Base-by-base conservation (phyloP, 768 basidiomycete genomes). In the Phaeotremella fagi region DNA sequence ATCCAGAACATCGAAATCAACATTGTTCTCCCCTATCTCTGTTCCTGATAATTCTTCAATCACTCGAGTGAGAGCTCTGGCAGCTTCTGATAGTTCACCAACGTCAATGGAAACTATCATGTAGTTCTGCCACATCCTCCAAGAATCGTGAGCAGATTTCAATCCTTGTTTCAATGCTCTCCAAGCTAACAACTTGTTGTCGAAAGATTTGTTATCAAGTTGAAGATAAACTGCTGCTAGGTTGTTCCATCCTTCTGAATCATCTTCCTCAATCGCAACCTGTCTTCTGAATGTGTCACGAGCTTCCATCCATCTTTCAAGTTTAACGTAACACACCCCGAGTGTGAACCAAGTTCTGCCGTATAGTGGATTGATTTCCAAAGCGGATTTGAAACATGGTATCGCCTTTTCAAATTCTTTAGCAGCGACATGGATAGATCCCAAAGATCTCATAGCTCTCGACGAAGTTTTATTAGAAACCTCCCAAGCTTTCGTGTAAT, bases 61-160 rank as follows among this genome's bases (percentile, higher is more conserved):
- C 52, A 97, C 79, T 2, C 90, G 84, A 0, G 81, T 80, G 20
- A 90, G 79, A 0, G 92, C 94, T 33, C 88, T 84, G 54, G 83
- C 85, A 0, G 90, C 85, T 69, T 99, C 94, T 0, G 82, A 79
- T 45, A 97, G 80, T 70, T 98, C 91, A 5, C 92, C 94, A 18
- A 97, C 87, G 61, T 97, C 90, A 74, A 95, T 79, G 3, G 88
- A 81, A 24, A 98, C 85, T 66, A 95, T 79, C 85, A 89, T 91
- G 78, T 91, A 98, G 78, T 99, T 99, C 56, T 81, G 80, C 95
- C 95, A 99, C 87, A 99, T 92, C 18, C 90, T 82, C 92, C 94
- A 98, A 68, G 90, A 92, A 24, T 88, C 85, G 71, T 90, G 87
- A 45, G 82, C 82, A 73, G 81, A 82, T 62, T 84, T 85, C 55